phyloP scores from a whole-genome alignment of 2,329 filamentous ascomycete genomes.

The Botrytis tulipae region DNA sequence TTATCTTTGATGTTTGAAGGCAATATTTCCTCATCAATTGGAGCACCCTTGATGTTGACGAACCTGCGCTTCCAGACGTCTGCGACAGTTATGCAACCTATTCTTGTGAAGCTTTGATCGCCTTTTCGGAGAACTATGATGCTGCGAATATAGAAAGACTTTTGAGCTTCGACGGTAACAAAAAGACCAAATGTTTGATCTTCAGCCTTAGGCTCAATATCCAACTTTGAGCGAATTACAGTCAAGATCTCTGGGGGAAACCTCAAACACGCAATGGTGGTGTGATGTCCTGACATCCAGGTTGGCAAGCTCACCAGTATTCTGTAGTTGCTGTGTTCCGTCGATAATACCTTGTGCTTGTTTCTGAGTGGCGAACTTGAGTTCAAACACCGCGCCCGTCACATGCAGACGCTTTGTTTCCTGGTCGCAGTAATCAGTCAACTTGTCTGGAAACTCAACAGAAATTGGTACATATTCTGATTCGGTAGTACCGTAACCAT shows the following conservation, averaged over 20 bases:
- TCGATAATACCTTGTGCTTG: background rate
- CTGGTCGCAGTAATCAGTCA: background rate
- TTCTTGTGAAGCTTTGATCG: background rate
- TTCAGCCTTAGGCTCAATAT: background rate
- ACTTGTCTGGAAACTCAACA: background rate
- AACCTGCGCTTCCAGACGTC: background rate
- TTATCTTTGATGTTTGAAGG: background rate
- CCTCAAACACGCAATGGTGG: background rate
- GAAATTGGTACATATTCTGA: background rate
- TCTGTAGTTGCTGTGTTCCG: background rate
- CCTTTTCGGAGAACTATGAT: background rate
- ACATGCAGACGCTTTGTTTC: background rate
- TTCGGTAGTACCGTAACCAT: too few relatives aligned
- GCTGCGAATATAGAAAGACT: background rate
- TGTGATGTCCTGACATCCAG: fast-evolving
- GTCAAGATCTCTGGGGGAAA: background rate
- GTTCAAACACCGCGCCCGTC: background rate
- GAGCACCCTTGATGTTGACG: background rate
- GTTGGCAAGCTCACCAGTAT: background rate
- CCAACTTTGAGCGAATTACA: background rate
- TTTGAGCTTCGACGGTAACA: background rate
- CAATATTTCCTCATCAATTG: background rate
- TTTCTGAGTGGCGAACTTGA: background rate
- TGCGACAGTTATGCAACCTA: background rate
- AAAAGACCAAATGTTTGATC: background rate